Percentiles rank a stretch among this genome's conserved stretches.
Conservation (phyloP, 192 early-diverging fungal species). For the Coemansia sp. region DNA sequence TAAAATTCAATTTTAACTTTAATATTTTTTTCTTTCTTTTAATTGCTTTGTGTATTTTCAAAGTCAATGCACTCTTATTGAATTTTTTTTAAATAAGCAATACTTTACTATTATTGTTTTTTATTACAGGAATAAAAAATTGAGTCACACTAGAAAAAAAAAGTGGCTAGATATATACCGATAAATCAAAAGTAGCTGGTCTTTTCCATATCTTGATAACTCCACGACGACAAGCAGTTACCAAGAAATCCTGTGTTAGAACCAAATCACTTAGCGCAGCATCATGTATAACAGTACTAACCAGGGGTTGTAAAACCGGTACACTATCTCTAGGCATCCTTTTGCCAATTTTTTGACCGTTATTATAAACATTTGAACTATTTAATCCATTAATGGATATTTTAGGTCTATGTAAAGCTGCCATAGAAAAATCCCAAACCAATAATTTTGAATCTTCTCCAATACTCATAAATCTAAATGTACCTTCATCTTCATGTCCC, state of each 20-base stretch:
- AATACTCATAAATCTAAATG: constrained; percentile 83
- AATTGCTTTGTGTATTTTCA: neutral
- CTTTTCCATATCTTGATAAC: constrained; percentile 70
- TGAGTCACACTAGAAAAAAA: neutral
- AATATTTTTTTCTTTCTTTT: neutral
- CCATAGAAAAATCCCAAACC: constrained; percentile 92
- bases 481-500: constrained; percentile 66
- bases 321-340: constrained; percentile 47
- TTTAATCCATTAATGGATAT: constrained; percentile 2
- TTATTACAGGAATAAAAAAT: neutral
- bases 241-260: constrained; percentile 67
- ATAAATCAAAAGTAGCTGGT: constrained; percentile 43
- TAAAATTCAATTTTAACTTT: constrained; percentile 2
- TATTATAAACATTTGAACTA: neutral
- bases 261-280: constrained; percentile 59
- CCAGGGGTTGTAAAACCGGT: constrained; percentile 67
- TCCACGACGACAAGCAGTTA: constrained; percentile 73
- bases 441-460: constrained; percentile 83
- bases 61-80: neutral
- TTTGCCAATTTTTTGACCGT: neutral
- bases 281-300: constrained; percentile 60
- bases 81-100: neutral
- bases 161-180: neutral
- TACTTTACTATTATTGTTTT: neutral
- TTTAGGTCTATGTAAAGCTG: constrained; percentile 72